Evolutionary conservation across 768 basidiomycete species (phyloP), one percentile per base, ranked within the genome.

Genomic region (Phlebiopsis gigantea): DNA sequence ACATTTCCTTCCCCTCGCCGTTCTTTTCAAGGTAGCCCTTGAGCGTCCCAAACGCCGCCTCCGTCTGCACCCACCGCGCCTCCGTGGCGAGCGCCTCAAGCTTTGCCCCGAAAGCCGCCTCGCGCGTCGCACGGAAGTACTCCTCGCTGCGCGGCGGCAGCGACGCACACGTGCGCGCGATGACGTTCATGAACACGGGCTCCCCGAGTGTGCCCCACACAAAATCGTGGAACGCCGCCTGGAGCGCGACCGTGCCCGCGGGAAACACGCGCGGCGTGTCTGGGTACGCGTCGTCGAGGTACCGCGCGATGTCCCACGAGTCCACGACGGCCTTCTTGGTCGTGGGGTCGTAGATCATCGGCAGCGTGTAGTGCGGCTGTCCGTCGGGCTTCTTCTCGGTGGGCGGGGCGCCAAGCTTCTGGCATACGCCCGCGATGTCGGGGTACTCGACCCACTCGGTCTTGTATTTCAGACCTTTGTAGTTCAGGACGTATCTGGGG

Each of bases 211-310:
- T 12, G 55, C 43, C 28, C 30, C 24, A 53, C 8, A 43, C n/a
- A 12, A 24, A 21, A 24, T 52, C 31, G 48, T n/a, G 25, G 61
- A 78, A 78, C 0, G 75, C 75, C 0, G 66, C 66, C 48, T 79
- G 70, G 9, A 82, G 64, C 1, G 72, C 74, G 25, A 66, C 63
- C 0, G 70, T 72, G 17, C 73, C 75, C 3, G 52, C 21, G 0
- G 74, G 76, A 58, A 80, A 64, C 19, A 81, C 61, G 7, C 47
- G 60, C 1, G 75, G 75, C 0, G 75, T 71, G 47, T 71, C 65
- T 0, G 81, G 78, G 60, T 81, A 83, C 1, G 72, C 69, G 1
- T 69, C 66, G 54, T 83, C 82, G 55, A 83, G 71, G 64, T 84
- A 81, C 15, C 70, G 60, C 0, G 77, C 80, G 55, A 84, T 83